Evolutionary conservation across 768 basidiomycete species (phyloP).

Genomic region (Mycena maculata): DNA sequence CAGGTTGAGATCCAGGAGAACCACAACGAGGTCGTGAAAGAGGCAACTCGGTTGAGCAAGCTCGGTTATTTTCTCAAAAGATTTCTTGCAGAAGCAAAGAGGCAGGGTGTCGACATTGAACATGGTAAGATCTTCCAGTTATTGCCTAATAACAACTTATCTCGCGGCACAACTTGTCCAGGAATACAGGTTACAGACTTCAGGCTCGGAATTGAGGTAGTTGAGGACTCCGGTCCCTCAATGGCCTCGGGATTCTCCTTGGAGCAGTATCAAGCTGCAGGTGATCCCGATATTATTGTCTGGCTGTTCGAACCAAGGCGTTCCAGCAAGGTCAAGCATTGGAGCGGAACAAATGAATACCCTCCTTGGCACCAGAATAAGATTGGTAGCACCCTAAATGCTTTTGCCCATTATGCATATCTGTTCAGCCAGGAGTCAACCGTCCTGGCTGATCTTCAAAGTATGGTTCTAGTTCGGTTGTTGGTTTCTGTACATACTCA

Average conservation of each 20-base stretch:
- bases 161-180: not conserved
- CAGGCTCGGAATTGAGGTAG: slow-evolving; percentile 15
- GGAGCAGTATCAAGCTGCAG: slow-evolving; percentile 7
- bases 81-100: slow-evolving; percentile 18
- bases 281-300: not conserved
- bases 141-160: not conserved
- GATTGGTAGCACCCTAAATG: slow-evolving; percentile 8
- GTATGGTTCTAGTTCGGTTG: not conserved
- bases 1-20: slow-evolving; percentile 16
- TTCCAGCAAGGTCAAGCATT: slow-evolving; percentile 16
- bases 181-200: slow-evolving; percentile 10
- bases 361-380: slow-evolving; percentile 14
- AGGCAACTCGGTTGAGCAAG: not conserved
- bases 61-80: not conserved
- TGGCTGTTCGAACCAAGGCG: slow-evolving; percentile 21
- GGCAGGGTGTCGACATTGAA: slow-evolving; percentile 4
- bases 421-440: slow-evolving; percentile 7
- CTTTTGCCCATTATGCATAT: slow-evolving; percentile 19
- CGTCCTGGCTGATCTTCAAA: slow-evolving; percentile 10
- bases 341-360: slow-evolving; percentile 25
- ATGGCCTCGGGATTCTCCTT: slow-evolving; percentile 6
- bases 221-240: slow-evolving; percentile 7
- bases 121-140: not conserved
- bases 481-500: not conserved
- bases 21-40: slow-evolving; percentile 4